Evolutionary conservation across 2,329 filamentous ascomycete genomes (phyloP).

Genomic region (Phialocephala subalpina): DNA sequence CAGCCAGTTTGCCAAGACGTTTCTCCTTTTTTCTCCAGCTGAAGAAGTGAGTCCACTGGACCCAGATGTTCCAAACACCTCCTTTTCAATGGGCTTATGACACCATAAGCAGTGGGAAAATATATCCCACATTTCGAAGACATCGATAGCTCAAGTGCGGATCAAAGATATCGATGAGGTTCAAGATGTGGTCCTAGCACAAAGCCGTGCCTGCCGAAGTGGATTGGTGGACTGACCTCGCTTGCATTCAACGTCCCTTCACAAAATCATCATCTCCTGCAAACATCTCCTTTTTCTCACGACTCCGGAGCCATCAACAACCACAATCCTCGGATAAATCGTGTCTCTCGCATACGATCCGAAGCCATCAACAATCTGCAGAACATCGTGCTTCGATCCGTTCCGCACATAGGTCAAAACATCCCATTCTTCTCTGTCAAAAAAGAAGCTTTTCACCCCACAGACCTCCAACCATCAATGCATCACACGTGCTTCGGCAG

Average conservation of each 20-base stretch:
- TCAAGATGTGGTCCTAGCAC: neutral
- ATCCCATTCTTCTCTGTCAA: neutral
- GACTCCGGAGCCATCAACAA: neutral
- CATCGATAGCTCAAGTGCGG: too few relatives aligned
- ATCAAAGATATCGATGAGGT: too few relatives aligned
- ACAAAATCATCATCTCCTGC: neutral
- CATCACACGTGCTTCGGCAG: conserved; percentile 9
- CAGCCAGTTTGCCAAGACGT: neutral
- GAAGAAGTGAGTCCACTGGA: too few relatives aligned
- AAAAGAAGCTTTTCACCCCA: neutral
- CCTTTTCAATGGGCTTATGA: too few relatives aligned
- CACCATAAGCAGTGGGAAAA: neutral
- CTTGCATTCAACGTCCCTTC: neutral
- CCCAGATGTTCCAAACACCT: too few relatives aligned
- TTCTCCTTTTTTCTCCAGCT: neutral
- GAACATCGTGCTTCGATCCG: neutral
- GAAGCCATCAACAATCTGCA: neutral
- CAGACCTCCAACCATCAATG: neutral
- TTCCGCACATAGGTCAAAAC: neutral
- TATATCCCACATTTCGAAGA: neutral
- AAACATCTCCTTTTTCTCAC: neutral
- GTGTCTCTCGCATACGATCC: neutral
- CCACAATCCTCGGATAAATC: neutral
- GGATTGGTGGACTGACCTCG: neutral
- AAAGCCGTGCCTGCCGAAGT: neutral